Evolutionary conservation across 2,329 filamentous ascomycete species (phyloP).

Genomic region (Colletotrichum karsti): DNA sequence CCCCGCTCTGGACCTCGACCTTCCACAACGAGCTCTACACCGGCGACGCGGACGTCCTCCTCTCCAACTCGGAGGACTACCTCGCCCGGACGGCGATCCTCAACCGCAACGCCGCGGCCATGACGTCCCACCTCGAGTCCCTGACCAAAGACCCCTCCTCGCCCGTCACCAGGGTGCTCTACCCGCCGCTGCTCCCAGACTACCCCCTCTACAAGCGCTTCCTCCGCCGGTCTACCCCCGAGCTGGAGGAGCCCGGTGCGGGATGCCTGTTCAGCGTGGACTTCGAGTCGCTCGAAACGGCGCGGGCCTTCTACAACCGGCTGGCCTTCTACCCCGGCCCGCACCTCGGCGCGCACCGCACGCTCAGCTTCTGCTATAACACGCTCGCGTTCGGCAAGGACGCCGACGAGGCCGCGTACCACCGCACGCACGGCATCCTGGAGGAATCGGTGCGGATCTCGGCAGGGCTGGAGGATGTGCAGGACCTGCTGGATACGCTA

Average conservation of each 20-base stretch:
- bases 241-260: constrained; percentile 59
- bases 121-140: constrained; percentile 48
- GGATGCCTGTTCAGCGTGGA: constrained; percentile 64
- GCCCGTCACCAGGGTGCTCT: constrained; percentile 50
- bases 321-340: constrained; percentile 59
- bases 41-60: constrained; percentile 54
- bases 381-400: constrained; percentile 51
- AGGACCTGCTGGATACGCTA: constrained; percentile 50
- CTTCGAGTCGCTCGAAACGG: constrained; percentile 49
- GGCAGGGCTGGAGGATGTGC: constrained; percentile 54
- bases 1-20: constrained; percentile 27
- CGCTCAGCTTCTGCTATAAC: constrained; percentile 57
- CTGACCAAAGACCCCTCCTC: constrained; percentile 38
- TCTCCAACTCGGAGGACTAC: constrained; percentile 54
- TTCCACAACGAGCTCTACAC: constrained; percentile 55
- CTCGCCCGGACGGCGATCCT: constrained; percentile 46
- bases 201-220: constrained; percentile 47
- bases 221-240: constrained; percentile 46
- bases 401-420: constrained; percentile 43
- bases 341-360: constrained; percentile 62
- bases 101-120: constrained; percentile 53
- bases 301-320: constrained; percentile 58
- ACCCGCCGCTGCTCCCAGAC: constrained; percentile 49
- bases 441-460: constrained; percentile 54
- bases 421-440: constrained; percentile 46